These are phyloP conservation scores for Nitzschia putrida DNA, from an alignment of 108 stramenopile genomes.

Conservation along the genomic window DNA sequence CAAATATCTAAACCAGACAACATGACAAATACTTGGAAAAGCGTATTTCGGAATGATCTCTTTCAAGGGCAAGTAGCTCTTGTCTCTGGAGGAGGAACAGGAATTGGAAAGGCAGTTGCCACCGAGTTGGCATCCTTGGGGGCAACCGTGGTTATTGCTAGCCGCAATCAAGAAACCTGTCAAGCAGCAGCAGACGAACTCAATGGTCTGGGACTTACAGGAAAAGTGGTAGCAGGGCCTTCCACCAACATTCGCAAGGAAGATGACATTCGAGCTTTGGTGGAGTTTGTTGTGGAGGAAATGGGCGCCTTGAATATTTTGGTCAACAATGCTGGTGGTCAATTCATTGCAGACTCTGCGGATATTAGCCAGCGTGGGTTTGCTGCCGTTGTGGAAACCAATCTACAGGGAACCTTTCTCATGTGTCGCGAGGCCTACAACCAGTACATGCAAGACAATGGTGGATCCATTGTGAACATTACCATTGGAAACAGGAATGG, in stretches of 20 bases:
- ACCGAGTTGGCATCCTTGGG: constrained; percentile 67
- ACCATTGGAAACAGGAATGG: constrained; percentile 87
- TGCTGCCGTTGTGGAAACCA: constrained; percentile 77
- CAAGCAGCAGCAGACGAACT: constrained; percentile 59
- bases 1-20: no score
- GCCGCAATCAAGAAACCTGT: constrained; percentile 61
- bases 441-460: constrained; percentile 80
- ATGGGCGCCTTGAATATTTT: constrained; percentile 65
- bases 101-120: constrained; percentile 77
- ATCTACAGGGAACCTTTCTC: constrained; percentile 80
- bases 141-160: constrained; percentile 79
- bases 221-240: constrained; percentile 60
- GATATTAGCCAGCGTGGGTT: constrained; percentile 72
- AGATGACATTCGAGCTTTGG: constrained; percentile 60
- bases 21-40: constrained; percentile 38
- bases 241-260: constrained; percentile 76
- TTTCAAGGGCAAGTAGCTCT: constrained; percentile 74
- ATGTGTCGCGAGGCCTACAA: constrained; percentile 74
- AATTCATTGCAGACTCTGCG: constrained; percentile 71
- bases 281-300: constrained; percentile 53
- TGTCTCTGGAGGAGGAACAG: constrained; percentile 88
- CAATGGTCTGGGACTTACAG: constrained; percentile 35
- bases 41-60: constrained; percentile 63
- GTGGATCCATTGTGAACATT: constrained; percentile 84
- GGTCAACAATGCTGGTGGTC: constrained; percentile 88